phyloP scores from a whole-genome alignment of 2,329 filamentous ascomycete genomes.

The Nemania abortiva region DNA sequence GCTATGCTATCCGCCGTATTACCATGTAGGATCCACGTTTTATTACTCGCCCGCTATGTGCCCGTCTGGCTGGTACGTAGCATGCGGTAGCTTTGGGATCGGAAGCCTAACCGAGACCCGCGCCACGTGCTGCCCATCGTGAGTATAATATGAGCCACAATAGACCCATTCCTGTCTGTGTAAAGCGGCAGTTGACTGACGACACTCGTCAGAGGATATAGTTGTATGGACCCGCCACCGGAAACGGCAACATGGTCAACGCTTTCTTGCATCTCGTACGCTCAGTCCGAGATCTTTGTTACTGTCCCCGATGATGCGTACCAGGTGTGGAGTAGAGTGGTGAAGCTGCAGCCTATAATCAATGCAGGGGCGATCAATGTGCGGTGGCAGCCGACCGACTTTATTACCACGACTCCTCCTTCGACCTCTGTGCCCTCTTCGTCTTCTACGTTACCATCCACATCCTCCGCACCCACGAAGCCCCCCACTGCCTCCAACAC shows the following conservation, averaged over 20 bases:
- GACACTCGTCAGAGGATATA: conserved; percentile 5
- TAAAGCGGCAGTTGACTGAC: neutral
- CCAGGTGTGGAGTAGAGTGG: conserved; percentile 3
- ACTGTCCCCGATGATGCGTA: conserved; percentile 17
- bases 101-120: conserved; percentile 10
- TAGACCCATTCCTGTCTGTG: neutral
- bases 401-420: neutral
- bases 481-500: neutral
- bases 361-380: conserved; percentile 20
- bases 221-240: neutral
- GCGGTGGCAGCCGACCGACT: conserved; percentile 21
- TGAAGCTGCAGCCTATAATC: conserved; percentile 14
- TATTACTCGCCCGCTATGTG: conserved; percentile 23
- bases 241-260: conserved; percentile 18
- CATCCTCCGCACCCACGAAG: neutral
- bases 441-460: neutral
- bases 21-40: neutral
- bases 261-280: conserved; percentile 14
- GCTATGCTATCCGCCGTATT: conserved; percentile 13
- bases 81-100: conserved; percentile 4
- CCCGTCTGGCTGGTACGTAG: conserved; percentile 1
- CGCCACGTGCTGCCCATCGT: conserved; percentile 24
- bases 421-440: neutral
- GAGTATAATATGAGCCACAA: neutral
- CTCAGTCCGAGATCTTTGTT: conserved; percentile 5